These are phyloP conservation scores for Tardiomyces depauwii DNA, from an alignment of 1,139 yeast species.

Conservation along the genomic window DNA sequence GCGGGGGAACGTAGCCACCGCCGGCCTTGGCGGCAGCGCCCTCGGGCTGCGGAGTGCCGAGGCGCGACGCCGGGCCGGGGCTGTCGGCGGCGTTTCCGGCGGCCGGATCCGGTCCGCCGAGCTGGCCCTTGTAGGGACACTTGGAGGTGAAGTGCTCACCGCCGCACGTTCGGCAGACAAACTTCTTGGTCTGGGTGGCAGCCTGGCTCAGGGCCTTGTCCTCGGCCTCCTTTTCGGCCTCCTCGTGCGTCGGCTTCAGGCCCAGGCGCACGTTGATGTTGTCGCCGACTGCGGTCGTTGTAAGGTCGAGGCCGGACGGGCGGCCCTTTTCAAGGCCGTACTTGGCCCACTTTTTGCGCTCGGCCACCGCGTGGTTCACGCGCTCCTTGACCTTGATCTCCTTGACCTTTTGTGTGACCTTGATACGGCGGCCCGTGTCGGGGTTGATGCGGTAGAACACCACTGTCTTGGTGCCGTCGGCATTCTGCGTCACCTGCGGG, in stretches of 20 bases:
- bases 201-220: constrained; percentile 61
- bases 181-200: constrained; percentile 46
- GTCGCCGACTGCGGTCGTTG: constrained; percentile 73
- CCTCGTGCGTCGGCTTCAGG: constrained; percentile 18
- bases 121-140: constrained; percentile 92
- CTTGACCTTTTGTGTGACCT: constrained; percentile 74
- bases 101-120: constrained; percentile 42
- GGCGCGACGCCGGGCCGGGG: constrained; percentile 3
- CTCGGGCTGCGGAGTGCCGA: constrained; percentile 7
- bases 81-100: constrained; percentile 24
- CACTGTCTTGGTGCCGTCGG: constrained; percentile 85
- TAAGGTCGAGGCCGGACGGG: constrained; percentile 74
- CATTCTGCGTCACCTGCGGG: constrained; percentile 45
- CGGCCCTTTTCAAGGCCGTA: constrained; percentile 75
- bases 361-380: constrained; percentile 42
- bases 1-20: constrained; percentile 71
- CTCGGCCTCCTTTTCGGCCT: constrained; percentile 23
- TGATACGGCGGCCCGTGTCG: constrained; percentile 74
- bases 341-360: constrained; percentile 38
- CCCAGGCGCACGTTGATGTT: constrained; percentile 29
- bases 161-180: constrained; percentile 79
- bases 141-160: constrained; percentile 90
- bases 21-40: constrained; percentile 20
- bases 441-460: constrained; percentile 59
- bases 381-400: constrained; percentile 68